Evolutionary conservation across 1,284 basidiomycete species (phyloP), one percentile per base, ranked within the genome.

Genomic region (Apiotrichum montevideense): DNA sequence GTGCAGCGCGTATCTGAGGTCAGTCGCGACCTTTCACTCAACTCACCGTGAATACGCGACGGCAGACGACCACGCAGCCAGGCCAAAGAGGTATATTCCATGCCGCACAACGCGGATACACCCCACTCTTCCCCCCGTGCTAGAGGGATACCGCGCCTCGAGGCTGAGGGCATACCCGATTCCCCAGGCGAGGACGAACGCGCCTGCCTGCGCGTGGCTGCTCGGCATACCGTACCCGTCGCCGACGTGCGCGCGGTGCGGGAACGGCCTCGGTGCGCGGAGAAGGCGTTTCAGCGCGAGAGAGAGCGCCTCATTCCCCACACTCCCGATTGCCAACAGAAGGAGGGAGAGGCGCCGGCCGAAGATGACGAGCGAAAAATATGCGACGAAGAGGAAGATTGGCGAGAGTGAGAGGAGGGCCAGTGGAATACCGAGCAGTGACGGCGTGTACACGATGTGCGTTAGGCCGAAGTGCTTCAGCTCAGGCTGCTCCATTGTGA

Each of bases 371-470:
- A 77, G 63, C 6, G 72, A 69, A 43, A 74, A 70, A 62, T 77
- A 77, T 3, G 75, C 69, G 35, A 75, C 74, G 59, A 77, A 77
- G 35, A 77, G 69, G 65, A 77, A 77, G 56, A 77, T 74, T 1
- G 75, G 75, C 6, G 70, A 69, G 29, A 77, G 65, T 14, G 70
- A 71, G 15, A 75, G 63, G 50, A 77, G 67, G 6, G 74, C 74
- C 13, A 77, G 62, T 3, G 73, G 74, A 40, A 73, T 63, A 13
- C 72, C 72, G 40, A 75, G 64, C 8, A 63, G 67, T 55, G 69
- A 64, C 1, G 65, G 47, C 1, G 72, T 65, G 62, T 77, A 73
- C 8, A 73, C 63, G 35, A 73, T 73, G 56, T 73, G 71, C 3
- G 73, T 74, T 52, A 74, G 67, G 8, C 66, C 58, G 55, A 74